Evolutionary conservation across 257 asterid genomes (phyloP).

Genomic region (Solanum gandarillasii): DNA sequence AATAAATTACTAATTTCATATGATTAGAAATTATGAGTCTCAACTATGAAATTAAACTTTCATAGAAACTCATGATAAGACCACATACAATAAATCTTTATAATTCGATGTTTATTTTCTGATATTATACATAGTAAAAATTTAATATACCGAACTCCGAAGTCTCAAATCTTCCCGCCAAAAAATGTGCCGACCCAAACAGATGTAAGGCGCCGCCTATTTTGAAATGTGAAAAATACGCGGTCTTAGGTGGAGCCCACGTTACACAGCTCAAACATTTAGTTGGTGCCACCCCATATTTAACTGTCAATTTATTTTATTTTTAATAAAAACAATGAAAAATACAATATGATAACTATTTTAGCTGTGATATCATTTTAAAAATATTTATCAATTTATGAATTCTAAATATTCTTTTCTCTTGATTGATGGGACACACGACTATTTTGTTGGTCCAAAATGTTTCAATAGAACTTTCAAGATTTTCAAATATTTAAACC

Average conservation of each 20-base stretch:
- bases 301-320: slow-evolving; percentile 18
- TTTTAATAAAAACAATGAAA: neutral
- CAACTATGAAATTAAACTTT: too few species aligned
- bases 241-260: slow-evolving; percentile 37
- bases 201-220: slow-evolving; percentile 36
- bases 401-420: neutral
- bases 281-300: slow-evolving; percentile 65
- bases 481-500: neutral
- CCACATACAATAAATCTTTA: too few species aligned
- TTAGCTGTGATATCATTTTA: neutral
- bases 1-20: neutral
- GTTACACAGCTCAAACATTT: neutral
- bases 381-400: neutral
- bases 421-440: neutral
- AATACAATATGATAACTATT: neutral
- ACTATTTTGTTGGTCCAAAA: neutral
- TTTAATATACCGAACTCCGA: too few species aligned
- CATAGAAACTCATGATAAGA: too few species aligned
- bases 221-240: slow-evolving; percentile 24
- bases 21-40: too few species aligned
- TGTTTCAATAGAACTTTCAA: neutral
- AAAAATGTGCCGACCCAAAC: slow-evolving; percentile 1
- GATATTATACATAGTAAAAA: too few species aligned
- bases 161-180: slow-evolving; percentile 38
- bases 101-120: too few species aligned